These are phyloP conservation scores for Aspergillus mulundensis DNA, from an alignment of 495 filamentous ascomycete species.

Conservation along the genomic window DNA sequence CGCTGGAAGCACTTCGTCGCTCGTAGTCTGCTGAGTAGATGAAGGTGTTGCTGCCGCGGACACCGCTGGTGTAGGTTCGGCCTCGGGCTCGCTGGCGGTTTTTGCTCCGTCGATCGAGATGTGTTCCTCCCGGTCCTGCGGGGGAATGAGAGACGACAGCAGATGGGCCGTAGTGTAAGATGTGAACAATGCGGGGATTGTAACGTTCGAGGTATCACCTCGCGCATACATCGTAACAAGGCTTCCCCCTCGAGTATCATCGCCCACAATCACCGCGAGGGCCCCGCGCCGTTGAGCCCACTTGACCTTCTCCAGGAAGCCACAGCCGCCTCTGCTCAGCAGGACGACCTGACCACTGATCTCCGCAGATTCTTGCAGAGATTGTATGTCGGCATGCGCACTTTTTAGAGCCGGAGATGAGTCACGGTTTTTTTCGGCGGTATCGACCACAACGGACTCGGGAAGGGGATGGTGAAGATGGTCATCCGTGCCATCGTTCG, in stretches of 20 bases:
- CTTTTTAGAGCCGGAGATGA: conserved; percentile 42
- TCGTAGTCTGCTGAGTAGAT: conserved; percentile 21
- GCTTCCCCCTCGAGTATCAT: conserved; percentile 78
- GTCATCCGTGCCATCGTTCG: conserved; percentile 87
- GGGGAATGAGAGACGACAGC: conserved; percentile 81
- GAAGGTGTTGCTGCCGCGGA: conserved; percentile 24
- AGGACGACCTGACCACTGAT: conserved; percentile 90
- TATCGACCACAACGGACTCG: conserved; percentile 36
- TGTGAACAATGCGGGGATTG: conserved; percentile 91
- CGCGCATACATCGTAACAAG: conserved; percentile 95
- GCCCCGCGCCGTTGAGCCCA: conserved; percentile 92
- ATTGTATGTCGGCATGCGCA: conserved; percentile 88
- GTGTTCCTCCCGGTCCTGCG: conserved; percentile 56
- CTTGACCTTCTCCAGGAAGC: conserved; percentile 93
- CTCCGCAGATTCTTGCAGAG: conserved; percentile 88
- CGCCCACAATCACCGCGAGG: conserved; percentile 86
- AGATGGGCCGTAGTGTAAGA: conserved; percentile 92
- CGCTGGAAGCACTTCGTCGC: conserved; percentile 15
- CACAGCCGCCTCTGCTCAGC: conserved; percentile 87
- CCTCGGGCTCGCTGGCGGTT: conserved; percentile 17
- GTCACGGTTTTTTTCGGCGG: conserved; percentile 37
- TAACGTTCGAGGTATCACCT: conserved; percentile 90
- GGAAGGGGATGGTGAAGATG: conserved; percentile 70
- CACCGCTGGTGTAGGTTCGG: conserved; percentile 26
- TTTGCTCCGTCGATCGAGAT: conserved; percentile 45